Conservation (phyloP, 1,284 basidiomycete genomes). For the Rhodofomes roseus region DNA sequence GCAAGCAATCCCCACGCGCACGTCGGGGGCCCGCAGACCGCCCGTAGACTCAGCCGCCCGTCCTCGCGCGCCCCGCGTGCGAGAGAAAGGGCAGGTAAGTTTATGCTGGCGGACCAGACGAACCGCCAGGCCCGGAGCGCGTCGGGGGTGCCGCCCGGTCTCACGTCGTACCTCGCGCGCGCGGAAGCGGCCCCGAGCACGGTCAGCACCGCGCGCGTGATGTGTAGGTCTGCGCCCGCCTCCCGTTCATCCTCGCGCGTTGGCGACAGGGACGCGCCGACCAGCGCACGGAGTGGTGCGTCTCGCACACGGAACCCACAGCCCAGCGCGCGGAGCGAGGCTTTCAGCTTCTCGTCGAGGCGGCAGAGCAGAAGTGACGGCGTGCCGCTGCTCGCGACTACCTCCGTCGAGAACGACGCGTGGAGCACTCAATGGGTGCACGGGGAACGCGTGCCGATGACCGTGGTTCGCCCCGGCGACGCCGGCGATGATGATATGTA, state of each 20-base stretch:
- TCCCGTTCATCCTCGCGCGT: slow-evolving; percentile 35
- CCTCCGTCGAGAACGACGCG: slow-evolving; percentile 37
- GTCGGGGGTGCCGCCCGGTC: slow-evolving; percentile 17
- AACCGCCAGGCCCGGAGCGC: slow-evolving; percentile 14
- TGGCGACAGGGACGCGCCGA: slow-evolving; percentile 16
- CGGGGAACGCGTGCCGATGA: slow-evolving; percentile 18
- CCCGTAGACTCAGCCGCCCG: slow-evolving; percentile 16
- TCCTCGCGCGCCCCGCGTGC: slow-evolving; percentile 12
- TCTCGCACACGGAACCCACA: too few species aligned
- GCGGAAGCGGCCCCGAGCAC: slow-evolving; percentile 31
- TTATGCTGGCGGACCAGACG: slow-evolving; percentile 12
- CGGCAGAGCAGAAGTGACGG: slow-evolving; percentile 19
- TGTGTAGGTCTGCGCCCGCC: slow-evolving; percentile 61
- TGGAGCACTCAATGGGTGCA: slow-evolving; percentile 30
- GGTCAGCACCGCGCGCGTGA: slow-evolving; percentile 50
- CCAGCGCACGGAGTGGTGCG: too few species aligned
- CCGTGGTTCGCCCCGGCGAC: not conserved
- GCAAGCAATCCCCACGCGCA: slow-evolving; percentile 36
- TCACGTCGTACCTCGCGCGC: slow-evolving; percentile 23
- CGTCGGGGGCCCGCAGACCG: slow-evolving; percentile 36
- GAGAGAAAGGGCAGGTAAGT: slow-evolving; percentile 15
- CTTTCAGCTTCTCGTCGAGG: not conserved
- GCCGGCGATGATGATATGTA: slow-evolving; percentile 16
- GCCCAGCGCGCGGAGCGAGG: slow-evolving; percentile 5
- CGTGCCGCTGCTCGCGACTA: slow-evolving; percentile 39